Base-by-base conservation (phyloP, 306 rosid genomes). In the Vigna nakashimae region DNA sequence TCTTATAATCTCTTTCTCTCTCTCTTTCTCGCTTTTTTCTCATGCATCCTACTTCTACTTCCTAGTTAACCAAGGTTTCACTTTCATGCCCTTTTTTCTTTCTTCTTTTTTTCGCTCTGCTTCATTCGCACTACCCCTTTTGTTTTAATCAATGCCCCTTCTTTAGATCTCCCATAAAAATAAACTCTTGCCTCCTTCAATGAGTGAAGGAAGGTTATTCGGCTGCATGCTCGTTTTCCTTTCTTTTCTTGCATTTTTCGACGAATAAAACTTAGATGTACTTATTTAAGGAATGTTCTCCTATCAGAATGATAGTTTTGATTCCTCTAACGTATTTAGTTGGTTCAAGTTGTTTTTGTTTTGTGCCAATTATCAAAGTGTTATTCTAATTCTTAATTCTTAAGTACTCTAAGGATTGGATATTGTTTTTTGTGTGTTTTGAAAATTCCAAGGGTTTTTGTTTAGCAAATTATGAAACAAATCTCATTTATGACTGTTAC, bases 101-200 rank as follows among this genome's bases (percentile, higher is more conserved):
- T 43, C 56, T 77, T 13, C 16, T 14, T 51, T 58, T 73, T 5
- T 1, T n/a, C 6, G 26, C 13, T 45, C 5, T 12, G 50, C 4
- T 53, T 40, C 14, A 42, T 28, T 66, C 6, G 0, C 4, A 20
- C 22, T 1, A 6, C 6, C 71, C 84, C 80, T 8, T 59, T 75
- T 73, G 53, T 50, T 66, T 73, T 66, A 9, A 2, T 46, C 9
- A 2, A 2, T 62, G 42, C n/a, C 8, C 34, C 36, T 5, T 57
- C 30, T 58, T 4, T 59, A 28, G 73, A 75, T 81, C 77, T 69
- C 43, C 48, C 59, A 9, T 69, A 49, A 64, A 53, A 80, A 14
- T 18, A 9, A 20, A 10, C 0, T 30, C 52, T 67, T 56, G 42
- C 17, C 1, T 34, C 7, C 4, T 51, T 51, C 3, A 40, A 71